phyloP scores from a whole-genome alignment of 2,329 filamentous ascomycete species.

The Pseudovirgaria hyperparasitica region DNA sequence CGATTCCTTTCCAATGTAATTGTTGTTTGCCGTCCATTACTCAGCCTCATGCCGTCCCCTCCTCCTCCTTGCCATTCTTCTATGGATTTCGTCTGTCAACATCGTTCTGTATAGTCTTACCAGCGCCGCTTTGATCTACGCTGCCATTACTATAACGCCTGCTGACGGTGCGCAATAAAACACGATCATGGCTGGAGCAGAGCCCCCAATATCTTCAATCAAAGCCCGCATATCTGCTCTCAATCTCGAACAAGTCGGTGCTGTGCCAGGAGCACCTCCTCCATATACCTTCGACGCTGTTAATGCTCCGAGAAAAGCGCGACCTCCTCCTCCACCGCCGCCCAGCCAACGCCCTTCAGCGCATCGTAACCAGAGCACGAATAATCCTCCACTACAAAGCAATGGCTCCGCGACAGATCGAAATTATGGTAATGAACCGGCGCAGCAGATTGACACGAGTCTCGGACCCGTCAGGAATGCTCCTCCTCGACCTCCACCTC shows the following conservation, averaged over 20 bases:
- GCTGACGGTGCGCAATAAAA: no score
- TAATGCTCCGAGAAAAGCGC: slow-evolving; percentile 17
- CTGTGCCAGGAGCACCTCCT: slow-evolving; percentile 21
- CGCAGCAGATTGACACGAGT: slow-evolving; percentile 14
- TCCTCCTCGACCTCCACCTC: slow-evolving; percentile 34
- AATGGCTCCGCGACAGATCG: slow-evolving; percentile 19
- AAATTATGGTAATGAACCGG: slow-evolving; percentile 21
- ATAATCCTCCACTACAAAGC: slow-evolving; percentile 27
- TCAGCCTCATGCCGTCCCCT: no score
- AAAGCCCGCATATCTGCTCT: slow-evolving; percentile 35
- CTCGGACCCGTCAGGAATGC: slow-evolving; percentile 15
- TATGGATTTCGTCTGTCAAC: no score
- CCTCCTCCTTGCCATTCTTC: no score
- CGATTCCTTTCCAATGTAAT: no score
- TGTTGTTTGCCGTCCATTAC: no score
- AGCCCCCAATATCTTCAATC: slow-evolving; percentile 20
- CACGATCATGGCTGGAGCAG: no score
- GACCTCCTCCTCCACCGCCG: slow-evolving; percentile 23
- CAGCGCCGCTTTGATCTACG: no score
- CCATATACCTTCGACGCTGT: slow-evolving; percentile 22
- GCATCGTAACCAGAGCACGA: slow-evolving; percentile 22
- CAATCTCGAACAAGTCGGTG: slow-evolving; percentile 32
- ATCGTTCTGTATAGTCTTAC: no score
- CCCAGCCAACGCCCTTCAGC: slow-evolving; percentile 20
- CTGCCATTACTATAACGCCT: no score